A percentile compares a stretch with the other conserved stretches of the same genome.
Evolutionary conservation across 352 stramenopile species (phyloP).

Genomic region (Phytophthora constricta): DNA sequence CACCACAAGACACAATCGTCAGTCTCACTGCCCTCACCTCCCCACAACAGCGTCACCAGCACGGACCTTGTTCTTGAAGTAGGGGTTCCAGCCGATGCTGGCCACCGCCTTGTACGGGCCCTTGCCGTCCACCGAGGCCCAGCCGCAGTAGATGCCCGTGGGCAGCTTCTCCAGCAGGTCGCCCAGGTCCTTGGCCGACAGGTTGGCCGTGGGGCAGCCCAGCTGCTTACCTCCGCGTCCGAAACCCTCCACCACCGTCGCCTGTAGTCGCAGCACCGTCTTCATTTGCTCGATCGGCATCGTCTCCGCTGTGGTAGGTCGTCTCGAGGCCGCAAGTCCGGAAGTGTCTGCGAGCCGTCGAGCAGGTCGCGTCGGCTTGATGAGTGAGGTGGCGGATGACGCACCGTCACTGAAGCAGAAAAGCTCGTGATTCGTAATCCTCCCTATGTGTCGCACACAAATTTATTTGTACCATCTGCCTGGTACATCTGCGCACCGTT

Average conservation of each 20-base stretch:
- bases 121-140: conserved; percentile 87
- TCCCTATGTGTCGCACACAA: no score
- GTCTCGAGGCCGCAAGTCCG: background rate
- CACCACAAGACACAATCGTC: conserved; percentile 6
- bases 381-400: no score
- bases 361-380: background rate
- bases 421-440: no score
- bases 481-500: no score
- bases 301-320: background rate
- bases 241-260: conserved; percentile 94
- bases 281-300: conserved; percentile 70
- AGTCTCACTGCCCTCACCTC: conserved; percentile 1
- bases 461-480: no score
- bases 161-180: conserved; percentile 75
- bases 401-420: no score
- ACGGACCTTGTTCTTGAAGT: conserved; percentile 92
- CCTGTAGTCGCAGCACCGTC: conserved; percentile 79
- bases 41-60: conserved; percentile 6
- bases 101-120: conserved; percentile 94
- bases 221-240: conserved; percentile 96
- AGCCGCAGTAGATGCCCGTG: conserved; percentile 95
- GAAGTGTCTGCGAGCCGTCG: background rate
- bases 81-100: conserved; percentile 97
- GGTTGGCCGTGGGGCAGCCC: conserved; percentile 96
- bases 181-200: conserved; percentile 88